Evolutionary conservation across 2,329 filamentous ascomycete genomes (phyloP).

Genomic region (Raffaelea deltoideospora): DNA sequence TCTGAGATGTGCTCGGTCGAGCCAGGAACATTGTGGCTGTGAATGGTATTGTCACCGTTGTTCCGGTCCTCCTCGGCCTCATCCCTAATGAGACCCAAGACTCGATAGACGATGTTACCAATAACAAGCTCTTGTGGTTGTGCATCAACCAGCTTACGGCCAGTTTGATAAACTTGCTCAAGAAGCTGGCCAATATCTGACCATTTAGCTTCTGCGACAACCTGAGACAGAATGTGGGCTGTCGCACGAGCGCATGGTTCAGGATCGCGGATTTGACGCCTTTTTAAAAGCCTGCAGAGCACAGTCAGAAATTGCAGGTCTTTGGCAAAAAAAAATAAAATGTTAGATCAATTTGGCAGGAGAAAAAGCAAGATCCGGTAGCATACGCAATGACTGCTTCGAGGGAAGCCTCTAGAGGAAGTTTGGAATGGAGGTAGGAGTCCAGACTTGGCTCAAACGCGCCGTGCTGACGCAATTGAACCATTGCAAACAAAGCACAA

Average conservation of each 20-base stretch:
- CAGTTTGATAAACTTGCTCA: slow-evolving; percentile 63
- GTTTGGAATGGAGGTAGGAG: slow-evolving; percentile 55
- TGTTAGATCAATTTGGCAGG: neutral
- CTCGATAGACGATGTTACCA: slow-evolving; percentile 83
- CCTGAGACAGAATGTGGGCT: slow-evolving; percentile 71
- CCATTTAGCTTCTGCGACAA: slow-evolving; percentile 71
- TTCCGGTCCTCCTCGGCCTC: slow-evolving; percentile 65
- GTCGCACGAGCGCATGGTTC: slow-evolving; percentile 85
- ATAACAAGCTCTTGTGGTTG: slow-evolving; percentile 85
- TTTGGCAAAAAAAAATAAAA: too few relatives aligned
- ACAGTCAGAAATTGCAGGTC: too few relatives aligned
- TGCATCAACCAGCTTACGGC: slow-evolving; percentile 62
- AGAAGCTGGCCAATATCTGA: slow-evolving; percentile 65
- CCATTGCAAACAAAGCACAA: too few relatives aligned
- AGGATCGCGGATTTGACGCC: slow-evolving; percentile 76
- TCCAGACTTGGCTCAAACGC: slow-evolving; percentile 63
- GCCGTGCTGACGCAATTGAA: too few relatives aligned
- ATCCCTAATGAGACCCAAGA: slow-evolving; percentile 80
- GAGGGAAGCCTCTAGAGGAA: slow-evolving; percentile 61
- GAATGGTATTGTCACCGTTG: slow-evolving; percentile 34
- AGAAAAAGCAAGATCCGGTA: neutral
- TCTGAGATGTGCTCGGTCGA: slow-evolving; percentile 36
- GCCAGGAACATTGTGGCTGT: too few relatives aligned
- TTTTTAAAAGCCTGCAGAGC: slow-evolving; percentile 69
- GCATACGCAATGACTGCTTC: slow-evolving; percentile 70